phyloP scores from a whole-genome alignment of 1,284 basidiomycete genomes.

The Papiliotrema flavescens region DNA sequence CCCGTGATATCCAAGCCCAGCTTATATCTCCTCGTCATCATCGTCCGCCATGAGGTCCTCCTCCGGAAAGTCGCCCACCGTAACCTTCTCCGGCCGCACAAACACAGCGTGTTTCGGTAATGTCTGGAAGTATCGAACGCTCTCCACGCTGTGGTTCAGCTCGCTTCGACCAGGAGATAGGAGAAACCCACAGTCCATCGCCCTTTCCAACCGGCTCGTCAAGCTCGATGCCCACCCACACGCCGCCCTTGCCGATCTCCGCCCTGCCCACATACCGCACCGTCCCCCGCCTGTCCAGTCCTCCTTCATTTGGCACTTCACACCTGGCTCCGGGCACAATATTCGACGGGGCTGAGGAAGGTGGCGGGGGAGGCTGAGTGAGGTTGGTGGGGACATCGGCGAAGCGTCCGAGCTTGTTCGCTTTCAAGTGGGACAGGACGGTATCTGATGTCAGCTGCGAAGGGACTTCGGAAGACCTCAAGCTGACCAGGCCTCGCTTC shows the following conservation, averaged over 20 bases:
- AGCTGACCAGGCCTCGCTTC: conserved; percentile 66
- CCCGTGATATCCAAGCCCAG: too few relatives aligned
- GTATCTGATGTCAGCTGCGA: conserved; percentile 60
- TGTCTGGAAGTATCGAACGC: conserved; percentile 79
- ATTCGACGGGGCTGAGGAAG: conserved; percentile 18
- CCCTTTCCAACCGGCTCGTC: conserved; percentile 97
- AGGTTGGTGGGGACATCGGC: conserved; percentile 50
- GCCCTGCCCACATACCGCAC: conserved; percentile 81
- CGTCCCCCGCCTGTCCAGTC: conserved; percentile 71
- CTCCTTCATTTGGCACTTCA: conserved; percentile 58
- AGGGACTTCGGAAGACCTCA: neutral
- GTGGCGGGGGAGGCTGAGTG: conserved; percentile 24
- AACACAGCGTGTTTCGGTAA: conserved; percentile 76
- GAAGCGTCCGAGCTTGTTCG: conserved; percentile 85
- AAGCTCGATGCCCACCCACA: conserved; percentile 92
- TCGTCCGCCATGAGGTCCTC: conserved; percentile 64
- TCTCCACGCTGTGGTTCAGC: conserved; percentile 66
- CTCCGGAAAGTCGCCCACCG: conserved; percentile 79
- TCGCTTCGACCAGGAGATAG: neutral
- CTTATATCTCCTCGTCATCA: conserved; percentile 69
- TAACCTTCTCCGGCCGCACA: conserved; percentile 77
- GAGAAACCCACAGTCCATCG: conserved; percentile 72
- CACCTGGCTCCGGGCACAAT: conserved; percentile 66
- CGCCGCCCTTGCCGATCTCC: conserved; percentile 60
- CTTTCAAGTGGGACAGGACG: conserved; percentile 84